Base-by-base conservation (phyloP, 345 rosid species). In the Melaleuca alternifolia region DNA sequence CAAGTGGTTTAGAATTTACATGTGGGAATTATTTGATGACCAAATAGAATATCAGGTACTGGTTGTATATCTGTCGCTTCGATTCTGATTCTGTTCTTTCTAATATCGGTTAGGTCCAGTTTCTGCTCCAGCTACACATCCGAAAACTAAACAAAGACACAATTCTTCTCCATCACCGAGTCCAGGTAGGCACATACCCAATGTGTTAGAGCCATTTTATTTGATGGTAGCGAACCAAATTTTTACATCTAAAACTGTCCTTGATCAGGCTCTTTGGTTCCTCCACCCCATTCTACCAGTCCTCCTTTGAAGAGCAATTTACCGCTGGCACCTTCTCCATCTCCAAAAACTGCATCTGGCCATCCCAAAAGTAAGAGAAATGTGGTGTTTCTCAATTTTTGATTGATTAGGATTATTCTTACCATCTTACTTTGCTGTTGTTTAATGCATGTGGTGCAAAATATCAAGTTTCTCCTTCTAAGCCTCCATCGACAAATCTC, bases 311-410 rank as follows among this genome's bases (percentile, higher is more conserved):
- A 59, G 88, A 86, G 61, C 54, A 76, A 59, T 75, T 83, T 86
- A 81, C 87, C 95, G 83, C 87, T 89, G 16, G 91, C 92, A 87
- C 94, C 96, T 88, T 87, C 96, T 85, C 96, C 95, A 50, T 91
- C 97, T 87, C 93, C 92, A 13, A 82, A 51, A 21, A 79, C 88
- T 61, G 87, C 89, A 85, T 88, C 93, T 89, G 86, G 88, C 87
- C 91, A 90, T 86, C 89, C 87, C 84, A 89, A 57, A 89, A 87
- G 95, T 93, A 90, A 88, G 82, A 30, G 23, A 75, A 54, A 21
- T 41, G 13, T 23, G 81, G 46, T 18, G 37, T 79, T 30, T 76
- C 57, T 75, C 48, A 33, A 37, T 83, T 28, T 44, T 50, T 33
- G 82, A 8, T 62, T 51, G 62, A 44, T 76, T 37, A 54, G 28